Percentiles rank a stretch among this genome's conserved stretches.
Conservation (phyloP, 2,329 filamentous ascomycete species). For the Colletotrichum endophyticum region DNA sequence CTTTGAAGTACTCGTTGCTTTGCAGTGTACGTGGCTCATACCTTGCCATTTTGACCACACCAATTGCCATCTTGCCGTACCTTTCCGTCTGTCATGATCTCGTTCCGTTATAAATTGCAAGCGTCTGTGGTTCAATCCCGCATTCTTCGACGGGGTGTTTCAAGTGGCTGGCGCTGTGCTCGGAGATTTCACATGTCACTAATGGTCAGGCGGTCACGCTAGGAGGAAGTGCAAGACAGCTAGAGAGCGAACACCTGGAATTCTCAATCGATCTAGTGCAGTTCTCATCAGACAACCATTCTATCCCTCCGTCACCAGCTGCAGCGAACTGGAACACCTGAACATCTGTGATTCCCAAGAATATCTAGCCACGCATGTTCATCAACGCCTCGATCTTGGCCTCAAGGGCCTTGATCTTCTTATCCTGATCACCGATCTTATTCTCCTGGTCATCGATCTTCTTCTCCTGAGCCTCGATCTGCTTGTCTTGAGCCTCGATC, state of each 20-base stretch:
- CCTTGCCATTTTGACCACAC: background rate
- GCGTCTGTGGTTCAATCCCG: background rate
- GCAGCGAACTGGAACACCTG: background rate
- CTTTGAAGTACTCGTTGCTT: too few species aligned
- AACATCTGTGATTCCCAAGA: background rate
- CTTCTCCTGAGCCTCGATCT: too few species aligned
- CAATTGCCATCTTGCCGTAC: background rate
- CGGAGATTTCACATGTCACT: background rate
- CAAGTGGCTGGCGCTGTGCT: too few species aligned
- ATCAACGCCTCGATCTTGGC: background rate
- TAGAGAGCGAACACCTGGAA: background rate
- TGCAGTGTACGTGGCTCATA: too few species aligned
- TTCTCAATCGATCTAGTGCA: background rate
- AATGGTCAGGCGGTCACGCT: background rate
- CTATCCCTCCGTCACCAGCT: background rate
- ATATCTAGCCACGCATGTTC: background rate
- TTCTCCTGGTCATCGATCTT: too few species aligned
- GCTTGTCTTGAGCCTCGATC: too few species aligned
- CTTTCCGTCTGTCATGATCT: background rate
- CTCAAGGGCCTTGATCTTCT: too few species aligned
- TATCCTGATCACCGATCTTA: too few species aligned
- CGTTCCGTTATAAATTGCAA: background rate
- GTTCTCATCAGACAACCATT: background rate
- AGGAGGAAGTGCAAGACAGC: accelerated
- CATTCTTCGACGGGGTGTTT: too few species aligned